Conservation (phyloP, 176 grass and related monocot genomes). For the Musa troglodytarum region DNA sequence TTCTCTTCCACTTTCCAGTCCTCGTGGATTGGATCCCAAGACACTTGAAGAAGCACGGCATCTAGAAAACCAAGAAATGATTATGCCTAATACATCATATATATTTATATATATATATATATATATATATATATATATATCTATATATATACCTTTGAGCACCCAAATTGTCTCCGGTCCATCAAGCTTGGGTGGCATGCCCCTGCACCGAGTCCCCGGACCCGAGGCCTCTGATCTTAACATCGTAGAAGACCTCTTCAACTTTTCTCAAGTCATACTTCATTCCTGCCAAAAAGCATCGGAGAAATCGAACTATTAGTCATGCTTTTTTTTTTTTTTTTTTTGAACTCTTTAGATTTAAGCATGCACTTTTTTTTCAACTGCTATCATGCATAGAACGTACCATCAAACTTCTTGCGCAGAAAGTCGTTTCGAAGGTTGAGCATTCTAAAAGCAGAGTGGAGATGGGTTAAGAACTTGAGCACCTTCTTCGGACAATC, state of each 20-base stretch:
- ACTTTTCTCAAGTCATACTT: slow-evolving; percentile 95
- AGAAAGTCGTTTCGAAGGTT: slow-evolving; percentile 93
- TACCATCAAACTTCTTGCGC: slow-evolving; percentile 97
- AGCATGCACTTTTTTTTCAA: neutral
- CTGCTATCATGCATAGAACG: neutral
- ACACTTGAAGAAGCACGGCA: no score
- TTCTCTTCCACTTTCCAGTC: no score
- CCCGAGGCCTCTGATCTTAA: slow-evolving; percentile 80
- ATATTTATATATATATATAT: no score
- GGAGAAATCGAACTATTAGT: neutral
- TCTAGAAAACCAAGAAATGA: no score
- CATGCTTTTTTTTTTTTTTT: neutral
- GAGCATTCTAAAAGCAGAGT: slow-evolving; percentile 88
- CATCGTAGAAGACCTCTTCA: slow-evolving; percentile 95
- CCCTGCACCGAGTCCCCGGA: slow-evolving; percentile 28
- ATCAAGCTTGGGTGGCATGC: slow-evolving; percentile 17
- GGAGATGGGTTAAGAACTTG: slow-evolving; percentile 76
- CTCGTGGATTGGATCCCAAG: no score
- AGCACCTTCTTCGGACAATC: slow-evolving; percentile 82
- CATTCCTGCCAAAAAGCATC: slow-evolving; percentile 51
- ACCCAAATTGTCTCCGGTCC: neutral
- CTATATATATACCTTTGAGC: neutral
- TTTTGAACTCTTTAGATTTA: neutral
- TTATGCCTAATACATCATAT: no score
- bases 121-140: no score